A percentile compares a stretch with the other conserved stretches of the same genome.
Conservation (phyloP, 2,329 filamentous ascomycete species). For the Rutstroemia sp. region DNA sequence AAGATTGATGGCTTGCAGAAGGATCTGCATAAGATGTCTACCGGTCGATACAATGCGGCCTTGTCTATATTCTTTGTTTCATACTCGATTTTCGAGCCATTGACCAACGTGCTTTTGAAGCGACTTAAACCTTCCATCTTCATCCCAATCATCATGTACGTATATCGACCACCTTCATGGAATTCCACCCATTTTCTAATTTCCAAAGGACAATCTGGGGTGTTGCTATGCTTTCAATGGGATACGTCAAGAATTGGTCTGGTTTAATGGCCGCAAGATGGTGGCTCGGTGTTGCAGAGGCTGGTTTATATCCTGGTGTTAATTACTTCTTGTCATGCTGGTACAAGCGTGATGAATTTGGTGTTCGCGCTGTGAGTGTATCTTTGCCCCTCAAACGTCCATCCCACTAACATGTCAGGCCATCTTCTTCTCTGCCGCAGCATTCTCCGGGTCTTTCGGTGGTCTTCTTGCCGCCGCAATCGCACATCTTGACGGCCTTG, state of each 20-base stretch:
- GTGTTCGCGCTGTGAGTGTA: slow-evolving; percentile 56
- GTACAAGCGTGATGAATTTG: slow-evolving; percentile 75
- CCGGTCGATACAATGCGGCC: slow-evolving; percentile 62
- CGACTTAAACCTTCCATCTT: slow-evolving; percentile 68
- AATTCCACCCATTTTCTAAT: neutral
- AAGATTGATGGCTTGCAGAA: slow-evolving; percentile 52
- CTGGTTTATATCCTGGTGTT: slow-evolving; percentile 68
- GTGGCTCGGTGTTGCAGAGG: slow-evolving; percentile 70
- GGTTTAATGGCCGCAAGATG: slow-evolving; percentile 29
- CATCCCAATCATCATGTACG: slow-evolving; percentile 72
- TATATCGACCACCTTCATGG: slow-evolving; percentile 28
- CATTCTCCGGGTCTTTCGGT: slow-evolving; percentile 70
- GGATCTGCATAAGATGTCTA: slow-evolving; percentile 53
- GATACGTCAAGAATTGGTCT: slow-evolving; percentile 26
- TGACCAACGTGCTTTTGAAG: slow-evolving; percentile 67
- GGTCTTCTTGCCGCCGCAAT: slow-evolving; percentile 68
- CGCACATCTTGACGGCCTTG: slow-evolving; percentile 58
- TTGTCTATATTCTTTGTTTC: slow-evolving; percentile 83
- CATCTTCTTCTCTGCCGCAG: slow-evolving; percentile 80
- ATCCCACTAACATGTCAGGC: slow-evolving; percentile 41
- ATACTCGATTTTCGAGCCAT: slow-evolving; percentile 72
- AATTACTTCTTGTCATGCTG: slow-evolving; percentile 79
- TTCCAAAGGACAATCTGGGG: slow-evolving; percentile 53
- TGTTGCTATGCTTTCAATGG: slow-evolving; percentile 53
- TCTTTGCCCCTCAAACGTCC: neutral